Base-by-base conservation (phyloP, 805 yeast genomes). In the Ogataea methanolica region DNA sequence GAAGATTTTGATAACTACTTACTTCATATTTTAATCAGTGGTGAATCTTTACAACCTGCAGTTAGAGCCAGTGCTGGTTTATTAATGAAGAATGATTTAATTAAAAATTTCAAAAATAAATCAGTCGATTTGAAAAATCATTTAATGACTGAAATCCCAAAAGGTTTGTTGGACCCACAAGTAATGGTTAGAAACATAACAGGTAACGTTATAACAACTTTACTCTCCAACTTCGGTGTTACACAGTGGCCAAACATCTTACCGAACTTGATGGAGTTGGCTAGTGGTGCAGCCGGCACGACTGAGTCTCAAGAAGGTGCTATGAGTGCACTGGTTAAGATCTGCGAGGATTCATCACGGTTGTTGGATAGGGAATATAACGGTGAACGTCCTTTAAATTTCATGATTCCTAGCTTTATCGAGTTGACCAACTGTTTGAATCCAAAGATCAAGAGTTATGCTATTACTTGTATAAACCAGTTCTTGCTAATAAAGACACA, bases 11-110 rank as follows among this genome's bases (percentile, higher is more conserved):
- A 85, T 57, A 88, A 88, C 64, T 92, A 92, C 65, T 71, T 92
- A 29, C 74, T 88, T 35, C 80, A 79, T 58, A 75, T 91, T 40
- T 72, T 94, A 36, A 78, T 87, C 17, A 65, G 67, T 36, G 83
- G 82, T 39, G 69, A 73, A 17, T 62, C 62, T 11, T 69, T 76
- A 9, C 67, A 69, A n/a, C 66, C 80, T 0, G 81, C 80, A 38
- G 74, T 82, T 9, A 75, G 97, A 44, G 96, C 96, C 0, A 83
- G 96, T 0, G 92, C 97, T 1, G 99, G 98, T 9, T 67, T 91
- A 50, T 73, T 83, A 59, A 75, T 94, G 65, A 92, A 94, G 62
- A 92, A 91, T 66, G 78, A 78, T 51, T 68, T 90, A n/a, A 58
- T 79, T 36, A 72, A 68, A 48, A 61, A 68, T 34, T 62, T 68